Conservation (phyloP, 108 stramenopile species). For the Mayamaea pseudoterrestris region DNA sequence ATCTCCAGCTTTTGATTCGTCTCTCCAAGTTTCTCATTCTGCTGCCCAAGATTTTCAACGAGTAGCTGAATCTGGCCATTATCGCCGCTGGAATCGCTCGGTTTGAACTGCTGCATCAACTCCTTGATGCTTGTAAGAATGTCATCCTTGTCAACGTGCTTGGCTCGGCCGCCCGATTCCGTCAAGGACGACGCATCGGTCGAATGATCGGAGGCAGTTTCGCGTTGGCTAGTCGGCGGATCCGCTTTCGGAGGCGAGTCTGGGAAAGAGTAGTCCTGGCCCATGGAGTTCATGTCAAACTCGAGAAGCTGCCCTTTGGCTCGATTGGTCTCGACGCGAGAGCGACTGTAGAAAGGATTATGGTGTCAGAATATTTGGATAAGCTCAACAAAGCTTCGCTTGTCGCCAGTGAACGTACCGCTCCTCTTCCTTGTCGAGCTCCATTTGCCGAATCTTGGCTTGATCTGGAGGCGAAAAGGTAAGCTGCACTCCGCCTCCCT, state of each 20-base stretch:
- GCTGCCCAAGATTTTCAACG: not conserved
- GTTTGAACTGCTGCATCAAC: not conserved
- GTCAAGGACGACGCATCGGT: no score
- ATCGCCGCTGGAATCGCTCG: conserved; percentile 3
- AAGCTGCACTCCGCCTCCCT: conserved; percentile 11
- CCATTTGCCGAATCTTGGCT: conserved; percentile 15
- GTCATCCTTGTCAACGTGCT: no score
- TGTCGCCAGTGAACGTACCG: conserved; percentile 9
- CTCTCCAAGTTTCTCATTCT: conserved; percentile 5
- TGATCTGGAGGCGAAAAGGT: conserved; percentile 38
- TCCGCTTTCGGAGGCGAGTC: no score
- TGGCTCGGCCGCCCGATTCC: no score
- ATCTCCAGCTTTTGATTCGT: conserved; percentile 6
- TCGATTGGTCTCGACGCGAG: not conserved
- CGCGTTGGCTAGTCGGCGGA: no score
- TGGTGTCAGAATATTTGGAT: not conserved
- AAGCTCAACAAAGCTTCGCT: not conserved
- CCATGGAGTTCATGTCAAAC: conserved; percentile 4
- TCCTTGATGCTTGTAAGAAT: no score
- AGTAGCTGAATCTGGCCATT: not conserved
- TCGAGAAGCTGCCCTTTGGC: not conserved
- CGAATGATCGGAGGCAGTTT: no score
- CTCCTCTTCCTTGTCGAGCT: conserved; percentile 12
- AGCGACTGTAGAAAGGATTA: not conserved
- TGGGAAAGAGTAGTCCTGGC: no score